Conservation (phyloP, 306 rosid species). For the Delonix regia region DNA sequence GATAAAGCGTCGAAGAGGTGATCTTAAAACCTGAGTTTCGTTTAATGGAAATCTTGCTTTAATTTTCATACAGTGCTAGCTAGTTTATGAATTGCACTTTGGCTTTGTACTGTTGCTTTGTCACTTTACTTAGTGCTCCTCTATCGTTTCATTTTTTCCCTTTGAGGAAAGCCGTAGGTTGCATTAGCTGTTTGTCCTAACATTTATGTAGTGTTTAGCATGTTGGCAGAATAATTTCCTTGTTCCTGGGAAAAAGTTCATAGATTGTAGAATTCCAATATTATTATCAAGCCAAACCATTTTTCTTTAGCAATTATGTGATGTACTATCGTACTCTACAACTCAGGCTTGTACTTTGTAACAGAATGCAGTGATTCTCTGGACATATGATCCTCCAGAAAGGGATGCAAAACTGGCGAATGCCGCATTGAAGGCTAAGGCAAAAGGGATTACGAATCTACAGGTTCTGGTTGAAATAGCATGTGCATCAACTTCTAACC, state of each 20-base stretch:
- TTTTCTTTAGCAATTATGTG: slow-evolving; percentile 8
- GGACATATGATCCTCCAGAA: slow-evolving; percentile 67
- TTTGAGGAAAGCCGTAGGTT: not conserved
- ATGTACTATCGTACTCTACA: not conserved
- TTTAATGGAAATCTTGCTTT: not conserved
- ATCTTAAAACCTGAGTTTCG: slow-evolving; percentile 35
- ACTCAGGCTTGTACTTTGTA: slow-evolving; percentile 8
- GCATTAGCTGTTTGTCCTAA: not conserved
- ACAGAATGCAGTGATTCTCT: slow-evolving; percentile 61
- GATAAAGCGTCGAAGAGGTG: not conserved
- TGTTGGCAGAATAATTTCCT: slow-evolving; percentile 6
- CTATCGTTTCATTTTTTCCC: not conserved
- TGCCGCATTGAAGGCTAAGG: slow-evolving; percentile 44
- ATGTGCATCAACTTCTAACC: slow-evolving; percentile 69
- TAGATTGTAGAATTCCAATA: not conserved
- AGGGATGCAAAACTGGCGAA: slow-evolving; percentile 71
- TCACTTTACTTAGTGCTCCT: not conserved
- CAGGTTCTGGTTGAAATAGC: slow-evolving; percentile 64
- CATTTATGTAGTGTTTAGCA: not conserved
- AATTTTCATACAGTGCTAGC: slow-evolving; percentile 3
- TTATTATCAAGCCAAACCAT: not conserved
- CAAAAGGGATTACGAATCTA: slow-evolving; percentile 46
- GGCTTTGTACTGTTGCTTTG: slow-evolving; percentile 29
- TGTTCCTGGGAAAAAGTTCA: not conserved
- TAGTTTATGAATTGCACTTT: not conserved